Evolutionary conservation across 192 early-diverging fungal species (phyloP), one percentile per base, ranked within the genome.

Genomic region (Thamnidium elegans): DNA sequence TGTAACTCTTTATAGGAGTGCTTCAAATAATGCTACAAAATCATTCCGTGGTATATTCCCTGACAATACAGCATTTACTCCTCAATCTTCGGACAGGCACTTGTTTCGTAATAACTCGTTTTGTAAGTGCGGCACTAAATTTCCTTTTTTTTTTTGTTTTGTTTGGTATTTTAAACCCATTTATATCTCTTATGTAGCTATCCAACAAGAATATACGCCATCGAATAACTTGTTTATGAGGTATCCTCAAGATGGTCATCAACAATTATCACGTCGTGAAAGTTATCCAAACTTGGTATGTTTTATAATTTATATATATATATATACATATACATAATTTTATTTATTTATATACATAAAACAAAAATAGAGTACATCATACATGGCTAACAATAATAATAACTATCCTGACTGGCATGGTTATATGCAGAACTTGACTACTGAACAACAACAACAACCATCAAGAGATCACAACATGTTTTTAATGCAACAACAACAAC

Each of bases 401-500:
- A 56, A 56, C 32, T 56, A 56, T 56, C 17, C 55, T 39, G 55
- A 56, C 34, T 56, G 55, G 55, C 55, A 56, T 36, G 55, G 55
- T 34, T 56, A 56, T 15, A 56, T 56, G 34, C 55, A 56, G 55
- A 56, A 56, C 34, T 36, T 34, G n/a, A 56, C 55, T 10, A 39
- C 34, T 26, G 10, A 39, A 7, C 31, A 56, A 48, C 15, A 7
- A 15, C 47, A 7, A 31, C 53, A 55, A 31, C 32, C 53, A 15
- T 15, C n/a, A 39, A 34, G 34, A 11, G 55, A 20, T 23, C 61
- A 20, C 19, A 48, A 30, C 62, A 74, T 42, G 70, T 71, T 13
- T 58, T 69, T 4, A 62, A 66, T 44, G 20, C 69, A 17, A 63
- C 46, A 31, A 58, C 68, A 4, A 53, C 69, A 48, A 58, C 71